Conservation (phyloP, 345 rosid genomes). For the Clausena lansium region DNA sequence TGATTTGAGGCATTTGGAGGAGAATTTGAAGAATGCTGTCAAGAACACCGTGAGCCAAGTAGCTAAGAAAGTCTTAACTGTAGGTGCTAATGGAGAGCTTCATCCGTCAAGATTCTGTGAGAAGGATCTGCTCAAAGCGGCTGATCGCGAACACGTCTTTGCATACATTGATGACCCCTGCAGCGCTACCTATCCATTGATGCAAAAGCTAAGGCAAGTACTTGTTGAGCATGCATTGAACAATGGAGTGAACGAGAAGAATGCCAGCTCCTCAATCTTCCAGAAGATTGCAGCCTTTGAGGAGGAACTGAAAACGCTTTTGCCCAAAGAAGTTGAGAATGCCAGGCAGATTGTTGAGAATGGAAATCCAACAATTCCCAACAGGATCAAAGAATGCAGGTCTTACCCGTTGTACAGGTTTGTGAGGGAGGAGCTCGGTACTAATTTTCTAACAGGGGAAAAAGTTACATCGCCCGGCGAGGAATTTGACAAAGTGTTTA, state of each 20-base stretch:
- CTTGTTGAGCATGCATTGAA: conserved; percentile 65
- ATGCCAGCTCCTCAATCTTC: conserved; percentile 49
- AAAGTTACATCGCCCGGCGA: conserved; percentile 65
- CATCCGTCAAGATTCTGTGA: conserved; percentile 77
- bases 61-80: conserved; percentile 46
- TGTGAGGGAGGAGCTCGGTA: conserved; percentile 56
- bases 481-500: conserved; percentile 68
- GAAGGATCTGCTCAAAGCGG: conserved; percentile 59
- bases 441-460: conserved; percentile 57
- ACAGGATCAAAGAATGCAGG: conserved; percentile 69
- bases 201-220: conserved; percentile 74
- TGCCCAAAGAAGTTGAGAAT: conserved; percentile 65
- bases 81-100: conserved; percentile 59
- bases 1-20: conserved; percentile 64
- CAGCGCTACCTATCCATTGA: conserved; percentile 62
- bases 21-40: conserved; percentile 44
- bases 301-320: conserved; percentile 46
- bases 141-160: conserved; percentile 60
- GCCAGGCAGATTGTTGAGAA: conserved; percentile 44
- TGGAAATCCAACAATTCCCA: conserved; percentile 45
- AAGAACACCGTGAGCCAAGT: conserved; percentile 51
- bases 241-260: conserved; percentile 57
- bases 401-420: conserved; percentile 71
- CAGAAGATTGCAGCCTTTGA: conserved; percentile 66
- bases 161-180: conserved; percentile 75